Conservation (phyloP, 2,329 filamentous ascomycete species). For the Aspergillus novofumigatus region DNA sequence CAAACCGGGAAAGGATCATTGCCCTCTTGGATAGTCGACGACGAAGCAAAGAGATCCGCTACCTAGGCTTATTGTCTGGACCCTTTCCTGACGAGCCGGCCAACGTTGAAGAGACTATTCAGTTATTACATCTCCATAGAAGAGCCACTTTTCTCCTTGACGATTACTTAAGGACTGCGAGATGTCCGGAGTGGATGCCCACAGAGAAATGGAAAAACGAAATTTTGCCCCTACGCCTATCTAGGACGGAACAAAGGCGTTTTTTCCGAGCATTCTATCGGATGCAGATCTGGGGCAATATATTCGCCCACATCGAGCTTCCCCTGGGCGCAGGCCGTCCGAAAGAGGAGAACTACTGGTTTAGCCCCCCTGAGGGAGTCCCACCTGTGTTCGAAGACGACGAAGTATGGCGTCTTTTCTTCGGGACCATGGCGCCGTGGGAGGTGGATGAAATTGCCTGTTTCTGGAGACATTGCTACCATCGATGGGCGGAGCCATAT, state of each 20-base stretch:
- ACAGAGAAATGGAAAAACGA: not conserved
- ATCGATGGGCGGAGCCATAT: not conserved
- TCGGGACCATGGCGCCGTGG: slow-evolving; percentile 18
- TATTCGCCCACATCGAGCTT: slow-evolving; percentile 10
- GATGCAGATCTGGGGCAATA: slow-evolving; percentile 12
- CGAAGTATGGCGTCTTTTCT: slow-evolving; percentile 15
- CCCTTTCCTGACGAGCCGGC: slow-evolving; percentile 1
- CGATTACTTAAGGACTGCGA: not conserved
- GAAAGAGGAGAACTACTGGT: not conserved
- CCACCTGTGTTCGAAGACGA: slow-evolving; percentile 1
- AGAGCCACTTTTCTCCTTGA: slow-evolving; percentile 6
- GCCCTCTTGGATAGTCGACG: slow-evolving; percentile 14
- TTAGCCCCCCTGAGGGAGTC: not conserved
- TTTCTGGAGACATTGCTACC: slow-evolving; percentile 9
- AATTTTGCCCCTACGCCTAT: slow-evolving; percentile 6
- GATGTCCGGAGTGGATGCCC: slow-evolving; percentile 2
- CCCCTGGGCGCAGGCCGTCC: not conserved
- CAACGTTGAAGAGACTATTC: slow-evolving; percentile 4
- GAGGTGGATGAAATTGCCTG: slow-evolving; percentile 18
- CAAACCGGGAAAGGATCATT: slow-evolving; percentile 10
- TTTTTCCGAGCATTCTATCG: slow-evolving; percentile 16
- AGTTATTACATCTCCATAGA: slow-evolving; percentile 7
- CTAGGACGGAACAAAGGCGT: slow-evolving; percentile 8
- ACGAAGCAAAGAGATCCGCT: slow-evolving; percentile 13
- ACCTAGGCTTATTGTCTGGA: not conserved